These are phyloP conservation scores for Komagataella pastoris DNA, from an alignment of 805 yeast genomes.

Conservation along the genomic window DNA sequence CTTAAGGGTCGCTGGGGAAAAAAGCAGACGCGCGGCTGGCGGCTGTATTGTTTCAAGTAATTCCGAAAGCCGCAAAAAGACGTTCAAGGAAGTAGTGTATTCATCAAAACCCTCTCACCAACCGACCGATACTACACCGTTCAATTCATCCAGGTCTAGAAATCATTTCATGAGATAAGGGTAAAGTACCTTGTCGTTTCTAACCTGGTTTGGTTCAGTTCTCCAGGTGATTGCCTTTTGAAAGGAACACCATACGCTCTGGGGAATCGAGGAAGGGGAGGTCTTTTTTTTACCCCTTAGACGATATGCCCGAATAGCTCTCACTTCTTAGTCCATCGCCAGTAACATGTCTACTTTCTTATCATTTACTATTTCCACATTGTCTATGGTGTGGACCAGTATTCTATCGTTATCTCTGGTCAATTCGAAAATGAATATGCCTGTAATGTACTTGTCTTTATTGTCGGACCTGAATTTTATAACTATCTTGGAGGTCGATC, in stretches of 20 bases:
- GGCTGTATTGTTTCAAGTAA: neutral
- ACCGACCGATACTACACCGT: too few species aligned
- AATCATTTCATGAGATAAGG: neutral
- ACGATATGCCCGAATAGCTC: too few species aligned
- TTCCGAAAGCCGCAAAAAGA: neutral
- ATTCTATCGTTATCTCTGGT: constrained; percentile 40
- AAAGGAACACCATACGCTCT: too few species aligned
- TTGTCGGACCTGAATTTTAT: constrained; percentile 47
- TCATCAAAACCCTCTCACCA: too few species aligned
- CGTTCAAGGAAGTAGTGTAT: too few species aligned
- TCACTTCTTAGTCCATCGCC: neutral
- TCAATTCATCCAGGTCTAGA: too few species aligned
- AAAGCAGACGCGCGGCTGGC: neutral
- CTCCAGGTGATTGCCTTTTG: neutral
- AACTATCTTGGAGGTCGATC: constrained; percentile 32
- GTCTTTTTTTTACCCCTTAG: too few species aligned
- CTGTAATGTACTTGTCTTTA: constrained; percentile 16
- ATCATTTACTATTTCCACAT: constrained; percentile 39
- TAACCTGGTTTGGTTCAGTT: neutral
- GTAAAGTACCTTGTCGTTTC: neutral
- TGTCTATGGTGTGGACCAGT: constrained; percentile 52
- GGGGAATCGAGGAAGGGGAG: too few species aligned
- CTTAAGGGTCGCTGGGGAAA: neutral
- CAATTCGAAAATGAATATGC: constrained; percentile 55
- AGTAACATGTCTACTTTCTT: constrained; percentile 1